Conservation (phyloP, 192 early-diverging fungal species). For the Linnemannia exigua region DNA sequence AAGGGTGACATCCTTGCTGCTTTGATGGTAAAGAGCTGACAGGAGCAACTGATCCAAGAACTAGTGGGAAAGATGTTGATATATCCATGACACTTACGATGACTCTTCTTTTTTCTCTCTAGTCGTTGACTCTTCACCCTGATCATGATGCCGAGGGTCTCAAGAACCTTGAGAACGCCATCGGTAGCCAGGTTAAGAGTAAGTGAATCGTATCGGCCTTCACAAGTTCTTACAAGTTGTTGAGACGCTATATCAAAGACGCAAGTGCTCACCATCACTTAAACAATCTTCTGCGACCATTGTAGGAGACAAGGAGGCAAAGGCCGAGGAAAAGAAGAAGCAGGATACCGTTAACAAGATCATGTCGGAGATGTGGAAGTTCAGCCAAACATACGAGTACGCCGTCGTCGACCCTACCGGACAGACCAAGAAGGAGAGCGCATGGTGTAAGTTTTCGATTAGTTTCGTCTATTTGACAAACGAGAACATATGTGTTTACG, state of each 20-base stretch:
- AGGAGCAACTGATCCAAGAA: background rate
- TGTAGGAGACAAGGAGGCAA: conserved; percentile 50
- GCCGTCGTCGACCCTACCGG: conserved; percentile 61
- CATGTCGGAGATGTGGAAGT: conserved; percentile 62
- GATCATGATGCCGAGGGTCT: conserved; percentile 57
- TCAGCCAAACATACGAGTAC: conserved; percentile 67
- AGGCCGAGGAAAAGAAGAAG: conserved; percentile 50
- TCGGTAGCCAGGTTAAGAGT: conserved; percentile 61
- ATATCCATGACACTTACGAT: background rate
- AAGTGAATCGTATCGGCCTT: conserved; percentile 11
- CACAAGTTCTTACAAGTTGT: background rate
- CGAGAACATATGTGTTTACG: too few relatives aligned
- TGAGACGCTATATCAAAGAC: background rate
- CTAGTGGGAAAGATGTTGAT: background rate
- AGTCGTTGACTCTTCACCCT: conserved; percentile 54
- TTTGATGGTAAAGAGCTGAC: conserved; percentile 62
- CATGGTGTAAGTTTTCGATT: conserved; percentile 61
- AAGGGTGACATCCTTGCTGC: conserved; percentile 74
- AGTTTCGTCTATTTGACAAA: background rate
- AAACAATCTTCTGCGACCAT: background rate
- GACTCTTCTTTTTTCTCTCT: conserved; percentile 13
- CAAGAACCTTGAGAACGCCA: conserved; percentile 56
- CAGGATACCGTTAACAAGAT: conserved; percentile 45
- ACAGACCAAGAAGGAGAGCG: conserved; percentile 60
- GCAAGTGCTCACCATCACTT: background rate